Conservation (phyloP, 331 rosid genomes). For the Acacia pycnantha region DNA sequence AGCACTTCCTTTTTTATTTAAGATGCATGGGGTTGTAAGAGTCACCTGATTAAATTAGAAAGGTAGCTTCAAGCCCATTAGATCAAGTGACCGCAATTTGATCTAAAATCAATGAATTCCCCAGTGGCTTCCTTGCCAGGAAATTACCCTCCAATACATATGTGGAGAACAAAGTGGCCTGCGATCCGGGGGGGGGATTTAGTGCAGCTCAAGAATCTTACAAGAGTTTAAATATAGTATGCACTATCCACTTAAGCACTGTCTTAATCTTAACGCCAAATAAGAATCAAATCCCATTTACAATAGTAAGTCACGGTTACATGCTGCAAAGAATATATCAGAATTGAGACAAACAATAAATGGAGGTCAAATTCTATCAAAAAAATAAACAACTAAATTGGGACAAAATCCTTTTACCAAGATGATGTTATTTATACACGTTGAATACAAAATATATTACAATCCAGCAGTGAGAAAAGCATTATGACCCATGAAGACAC, state of each 20-base stretch:
- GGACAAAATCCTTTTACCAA: neutral
- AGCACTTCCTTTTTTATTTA: conserved; percentile 24
- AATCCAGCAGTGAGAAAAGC: too few relatives aligned
- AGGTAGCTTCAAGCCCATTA: neutral
- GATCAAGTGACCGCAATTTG: neutral
- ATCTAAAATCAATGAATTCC: neutral
- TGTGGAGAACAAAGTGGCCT: conserved; percentile 16
- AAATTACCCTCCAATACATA: conserved; percentile 6
- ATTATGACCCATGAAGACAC: too few relatives aligned
- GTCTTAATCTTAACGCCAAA: neutral
- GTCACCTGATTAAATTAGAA: conserved; percentile 22
- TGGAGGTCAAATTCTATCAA: neutral
- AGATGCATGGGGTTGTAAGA: conserved; percentile 16
- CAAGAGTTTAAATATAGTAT: neutral
- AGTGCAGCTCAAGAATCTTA: neutral
- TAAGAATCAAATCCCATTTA: neutral
- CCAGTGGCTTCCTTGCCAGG: neutral
- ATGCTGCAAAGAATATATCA: neutral
- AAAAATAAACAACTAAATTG: neutral
- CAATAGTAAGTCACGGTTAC: neutral
- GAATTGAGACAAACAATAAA: neutral
- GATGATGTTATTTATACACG: neutral
- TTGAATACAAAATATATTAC: neutral
- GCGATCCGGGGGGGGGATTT: neutral
- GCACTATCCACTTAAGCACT: neutral